These are phyloP conservation scores for Bromus sterilis DNA, from an alignment of 176 grass and related monocot genomes.

Conservation along the genomic window DNA sequence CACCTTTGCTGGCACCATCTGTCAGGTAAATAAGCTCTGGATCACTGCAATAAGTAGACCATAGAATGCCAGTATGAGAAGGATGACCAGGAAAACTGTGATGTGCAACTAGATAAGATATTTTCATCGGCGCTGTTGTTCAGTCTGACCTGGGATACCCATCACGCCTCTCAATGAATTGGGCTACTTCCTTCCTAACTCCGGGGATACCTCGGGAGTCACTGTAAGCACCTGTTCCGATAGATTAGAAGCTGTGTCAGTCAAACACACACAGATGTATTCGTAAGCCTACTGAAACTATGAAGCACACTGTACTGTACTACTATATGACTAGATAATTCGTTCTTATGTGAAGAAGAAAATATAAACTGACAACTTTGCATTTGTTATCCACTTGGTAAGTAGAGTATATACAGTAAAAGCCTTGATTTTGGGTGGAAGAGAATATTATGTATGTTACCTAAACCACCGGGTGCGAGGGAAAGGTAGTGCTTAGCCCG, in stretches of 20 bases:
- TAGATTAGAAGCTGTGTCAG: neutral
- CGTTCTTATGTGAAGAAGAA: neutral
- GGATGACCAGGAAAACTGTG: neutral
- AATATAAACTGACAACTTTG: neutral
- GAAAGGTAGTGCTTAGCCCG: constrained; percentile 89
- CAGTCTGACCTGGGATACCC: constrained; percentile 79
- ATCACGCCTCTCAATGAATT: constrained; percentile 92
- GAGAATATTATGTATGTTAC: constrained; percentile 18
- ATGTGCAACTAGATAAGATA: neutral
- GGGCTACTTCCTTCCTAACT: constrained; percentile 89
- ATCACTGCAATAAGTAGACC: constrained; percentile 48
- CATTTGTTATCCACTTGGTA: neutral
- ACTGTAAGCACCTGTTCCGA: constrained; percentile 88
- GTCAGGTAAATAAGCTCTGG: constrained; percentile 94
- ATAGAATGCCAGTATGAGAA: neutral
- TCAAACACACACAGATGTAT: neutral
- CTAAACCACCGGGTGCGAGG: constrained; percentile 81
- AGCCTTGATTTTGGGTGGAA: neutral
- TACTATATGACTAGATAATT: neutral
- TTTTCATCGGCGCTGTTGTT: neutral
- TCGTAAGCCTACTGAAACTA: neutral
- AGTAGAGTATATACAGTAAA: too few species aligned
- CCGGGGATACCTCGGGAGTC: constrained; percentile 94
- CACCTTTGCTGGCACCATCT: constrained; percentile 94
- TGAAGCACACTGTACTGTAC: neutral